Evolutionary conservation across 306 rosid genomes (phyloP), one percentile per base, ranked within the genome.

Genomic region (Trichosanthes truncata): DNA sequence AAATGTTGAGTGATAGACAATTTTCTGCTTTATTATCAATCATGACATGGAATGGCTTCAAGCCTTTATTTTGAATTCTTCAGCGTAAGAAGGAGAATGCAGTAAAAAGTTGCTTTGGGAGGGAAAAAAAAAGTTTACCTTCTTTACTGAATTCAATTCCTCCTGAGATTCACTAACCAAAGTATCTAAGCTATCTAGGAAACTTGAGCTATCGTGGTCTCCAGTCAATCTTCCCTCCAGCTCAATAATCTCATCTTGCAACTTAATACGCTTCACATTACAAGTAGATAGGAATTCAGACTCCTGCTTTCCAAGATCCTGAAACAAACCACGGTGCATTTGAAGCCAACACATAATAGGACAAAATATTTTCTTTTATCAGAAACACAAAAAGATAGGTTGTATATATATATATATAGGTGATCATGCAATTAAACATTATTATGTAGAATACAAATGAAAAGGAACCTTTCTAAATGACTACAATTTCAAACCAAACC

Each of bases 271-370:
- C 80, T 78, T 80, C 52, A 80, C 81, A 66, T 90, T 81, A 45
- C 84, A 77, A 43, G 53, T 23, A 18, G 84, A 79, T 78, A 51
- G 86, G 76, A 89, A 83, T 76, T 84, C 84, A 59, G 67, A 82
- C 79, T 89, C 93, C 89, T 88, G 85, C 89, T 75, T 80, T 72
- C 91, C 91, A 74, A 89, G 89, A 77, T 87, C 89, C 98, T 95
- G 83, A 81, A 84, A 73, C 14, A 60, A 55, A 21, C 79, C 80
- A 40, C 77, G 62, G 72, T 61, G 66, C 67, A 62, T 40, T 38
- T 35, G 53, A 52, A 45, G 41, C 35, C 52, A 21, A n/a, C 53
- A 69, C 53, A 41, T 69, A 20, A 21, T 43, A 13, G 15, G 20
- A 21, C 52, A 43, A 36, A n/a, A 67, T 3, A 40, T n/a, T 5